A percentile compares a stretch with the other conserved stretches of the same genome.
phyloP scores from a whole-genome alignment of 495 filamentous ascomycete species.

The Daldinia grandis region DNA sequence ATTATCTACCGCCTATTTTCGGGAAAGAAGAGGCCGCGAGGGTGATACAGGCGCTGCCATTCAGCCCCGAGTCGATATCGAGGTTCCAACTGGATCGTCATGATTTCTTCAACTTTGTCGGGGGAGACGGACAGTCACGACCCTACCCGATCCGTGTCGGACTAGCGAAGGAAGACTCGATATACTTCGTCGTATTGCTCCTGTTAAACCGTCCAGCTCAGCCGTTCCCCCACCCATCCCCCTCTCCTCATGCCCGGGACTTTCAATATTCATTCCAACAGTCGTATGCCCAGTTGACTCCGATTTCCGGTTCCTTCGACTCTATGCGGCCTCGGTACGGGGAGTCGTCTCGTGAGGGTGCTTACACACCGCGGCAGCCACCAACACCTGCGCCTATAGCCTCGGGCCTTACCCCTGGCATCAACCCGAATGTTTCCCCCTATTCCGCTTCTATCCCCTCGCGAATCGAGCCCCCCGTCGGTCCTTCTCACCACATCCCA shows the following conservation, averaged over 20 bases:
- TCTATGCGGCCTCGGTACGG: constrained; percentile 48
- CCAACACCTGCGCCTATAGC: constrained; percentile 46
- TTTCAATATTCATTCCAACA: constrained; percentile 56
- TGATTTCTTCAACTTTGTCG: constrained; percentile 60
- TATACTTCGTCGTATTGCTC: constrained; percentile 60
- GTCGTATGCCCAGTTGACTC: constrained; percentile 52
- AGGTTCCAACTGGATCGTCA: constrained; percentile 55
- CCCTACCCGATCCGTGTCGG: constrained; percentile 55
- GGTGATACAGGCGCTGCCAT: constrained; percentile 58
- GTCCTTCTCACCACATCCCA: constrained; percentile 54
- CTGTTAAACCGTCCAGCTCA: constrained; percentile 47
- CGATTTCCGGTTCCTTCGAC: constrained; percentile 54
- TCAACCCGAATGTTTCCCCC: constrained; percentile 45
- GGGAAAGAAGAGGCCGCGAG: constrained; percentile 56
- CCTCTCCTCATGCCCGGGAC: constrained; percentile 59
- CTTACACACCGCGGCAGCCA: constrained; percentile 46
- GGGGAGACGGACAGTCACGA: constrained; percentile 55
- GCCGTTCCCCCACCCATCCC: constrained; percentile 52
- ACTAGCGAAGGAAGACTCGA: constrained; percentile 60
- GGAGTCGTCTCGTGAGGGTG: constrained; percentile 47
- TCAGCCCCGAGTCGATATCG: constrained; percentile 56
- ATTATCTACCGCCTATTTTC: constrained; percentile 64
- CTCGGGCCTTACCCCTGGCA: constrained; percentile 39
- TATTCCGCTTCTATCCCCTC: constrained; percentile 49
- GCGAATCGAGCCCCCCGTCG: constrained; percentile 52